phyloP scores from a whole-genome alignment of 2,329 filamentous ascomycete species.

The Fusarium sterilihyphosum region DNA sequence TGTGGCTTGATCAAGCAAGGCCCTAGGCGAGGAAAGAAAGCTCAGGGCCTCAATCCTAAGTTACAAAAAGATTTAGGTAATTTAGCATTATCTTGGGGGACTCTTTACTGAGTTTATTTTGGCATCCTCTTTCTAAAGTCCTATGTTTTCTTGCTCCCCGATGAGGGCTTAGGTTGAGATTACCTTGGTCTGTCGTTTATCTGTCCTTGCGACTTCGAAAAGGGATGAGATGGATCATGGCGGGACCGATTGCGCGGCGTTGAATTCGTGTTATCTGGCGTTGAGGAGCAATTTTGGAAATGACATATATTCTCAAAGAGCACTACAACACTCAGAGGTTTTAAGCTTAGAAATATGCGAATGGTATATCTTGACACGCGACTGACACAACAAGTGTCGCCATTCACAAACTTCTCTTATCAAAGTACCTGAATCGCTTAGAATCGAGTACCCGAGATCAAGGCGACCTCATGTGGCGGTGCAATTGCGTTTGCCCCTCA shows the following conservation, averaged over 20 bases:
- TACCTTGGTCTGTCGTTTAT: constrained; percentile 30
- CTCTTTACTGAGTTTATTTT: no score
- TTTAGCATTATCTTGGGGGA: no score
- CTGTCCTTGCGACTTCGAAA: constrained; percentile 37
- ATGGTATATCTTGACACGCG: background rate
- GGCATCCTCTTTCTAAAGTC: no score
- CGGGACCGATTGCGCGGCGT: constrained; percentile 38
- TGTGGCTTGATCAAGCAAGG: constrained; percentile 24
- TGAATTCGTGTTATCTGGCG: constrained; percentile 3
- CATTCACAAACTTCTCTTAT: constrained; percentile 4
- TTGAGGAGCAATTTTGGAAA: background rate
- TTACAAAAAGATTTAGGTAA: no score
- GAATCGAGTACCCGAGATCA: constrained; percentile 18
- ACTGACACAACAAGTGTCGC: background rate
- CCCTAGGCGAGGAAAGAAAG: no score
- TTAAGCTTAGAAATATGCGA: background rate
- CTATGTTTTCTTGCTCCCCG: no score
- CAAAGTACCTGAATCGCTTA: background rate
- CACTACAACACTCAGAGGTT: background rate
- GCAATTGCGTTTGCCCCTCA: constrained; percentile 30
- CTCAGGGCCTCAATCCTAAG: no score
- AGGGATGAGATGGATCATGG: constrained; percentile 29
- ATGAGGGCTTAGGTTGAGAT: background rate
- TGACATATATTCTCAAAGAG: no score
- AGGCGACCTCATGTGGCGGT: constrained; percentile 28